Percentiles rank a stretch among this genome's conserved stretches.
phyloP scores from a whole-genome alignment of 768 basidiomycete species.

The Lactarius indigo region DNA sequence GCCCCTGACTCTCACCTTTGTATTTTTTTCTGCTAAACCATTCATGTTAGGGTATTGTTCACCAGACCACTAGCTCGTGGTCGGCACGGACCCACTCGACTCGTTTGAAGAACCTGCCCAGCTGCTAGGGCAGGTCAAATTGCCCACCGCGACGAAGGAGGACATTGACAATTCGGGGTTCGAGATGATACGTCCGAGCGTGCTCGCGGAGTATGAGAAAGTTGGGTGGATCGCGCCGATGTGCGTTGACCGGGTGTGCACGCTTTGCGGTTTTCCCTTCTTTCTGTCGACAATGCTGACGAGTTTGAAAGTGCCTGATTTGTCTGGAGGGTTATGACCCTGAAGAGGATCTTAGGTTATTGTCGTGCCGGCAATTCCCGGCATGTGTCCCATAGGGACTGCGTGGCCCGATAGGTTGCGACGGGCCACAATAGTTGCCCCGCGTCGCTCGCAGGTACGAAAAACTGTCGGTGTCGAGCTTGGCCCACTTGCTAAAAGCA shows the following conservation, averaged over 20 bases:
- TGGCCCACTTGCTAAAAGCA: not conserved
- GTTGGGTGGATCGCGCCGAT: too few species aligned
- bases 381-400: constrained; percentile 86
- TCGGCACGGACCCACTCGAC: constrained; percentile 64
- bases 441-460: constrained; percentile 72
- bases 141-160: constrained; percentile 74
- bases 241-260: too few species aligned
- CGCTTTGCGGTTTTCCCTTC: too few species aligned
- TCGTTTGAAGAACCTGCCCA: constrained; percentile 84
- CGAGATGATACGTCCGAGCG: constrained; percentile 54
- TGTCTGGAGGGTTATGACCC: too few species aligned
- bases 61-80: constrained; percentile 81
- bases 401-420: constrained; percentile 55
- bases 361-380: too few species aligned
- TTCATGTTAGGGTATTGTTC: constrained; percentile 71
- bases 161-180: constrained; percentile 84
- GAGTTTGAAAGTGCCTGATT: too few species aligned
- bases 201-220: constrained; percentile 46
- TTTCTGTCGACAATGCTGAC: too few species aligned
- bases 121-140: constrained; percentile 74
- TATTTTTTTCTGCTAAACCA: not conserved
- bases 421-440: constrained; percentile 85
- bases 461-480: not conserved
- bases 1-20: not conserved
- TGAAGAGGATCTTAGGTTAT: too few species aligned